phyloP scores from a whole-genome alignment of 2,329 filamentous ascomycete species.

The Talaromyces verruculosus region DNA sequence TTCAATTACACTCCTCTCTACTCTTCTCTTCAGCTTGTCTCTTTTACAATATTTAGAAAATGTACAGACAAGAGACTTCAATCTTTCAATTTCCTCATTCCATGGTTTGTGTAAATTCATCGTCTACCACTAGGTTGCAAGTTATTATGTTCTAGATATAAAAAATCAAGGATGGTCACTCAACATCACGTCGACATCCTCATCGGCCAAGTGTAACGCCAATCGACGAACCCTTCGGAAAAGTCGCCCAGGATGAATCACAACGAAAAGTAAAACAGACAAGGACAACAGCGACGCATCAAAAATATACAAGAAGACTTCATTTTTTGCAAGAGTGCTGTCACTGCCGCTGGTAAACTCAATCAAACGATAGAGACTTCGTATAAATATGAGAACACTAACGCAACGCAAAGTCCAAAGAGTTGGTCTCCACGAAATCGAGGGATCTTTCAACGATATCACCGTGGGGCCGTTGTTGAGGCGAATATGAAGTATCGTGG shows the following conservation, averaged over 20 bases:
- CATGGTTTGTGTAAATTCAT: not conserved
- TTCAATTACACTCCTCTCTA: too few species aligned
- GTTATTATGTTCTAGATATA: not conserved
- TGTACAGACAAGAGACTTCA: not conserved
- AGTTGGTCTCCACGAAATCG: slow-evolving; percentile 30
- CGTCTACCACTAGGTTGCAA: not conserved
- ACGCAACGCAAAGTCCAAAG: slow-evolving; percentile 32
- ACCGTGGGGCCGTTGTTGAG: not conserved
- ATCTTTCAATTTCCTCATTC: not conserved
- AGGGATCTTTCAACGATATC: not conserved
- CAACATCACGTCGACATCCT: not conserved
- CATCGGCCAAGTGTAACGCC: not conserved
- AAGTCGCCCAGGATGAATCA: slow-evolving; percentile 19
- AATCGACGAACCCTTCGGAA: not conserved
- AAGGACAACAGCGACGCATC: slow-evolving; percentile 33
- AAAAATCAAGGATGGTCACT: not conserved
- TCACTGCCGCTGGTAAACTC: slow-evolving; percentile 27
- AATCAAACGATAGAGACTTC: slow-evolving; percentile 33
- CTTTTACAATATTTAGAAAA: too few species aligned
- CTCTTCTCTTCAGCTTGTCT: too few species aligned
- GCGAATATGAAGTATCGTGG: not conserved
- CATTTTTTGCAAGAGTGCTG: slow-evolving; percentile 26
- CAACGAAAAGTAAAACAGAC: slow-evolving; percentile 26
- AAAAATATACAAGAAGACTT: slow-evolving; percentile 36
- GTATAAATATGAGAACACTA: slow-evolving; percentile 29